Conservation (phyloP, 2,329 filamentous ascomycete genomes). For the Helotiales sp. region DNA sequence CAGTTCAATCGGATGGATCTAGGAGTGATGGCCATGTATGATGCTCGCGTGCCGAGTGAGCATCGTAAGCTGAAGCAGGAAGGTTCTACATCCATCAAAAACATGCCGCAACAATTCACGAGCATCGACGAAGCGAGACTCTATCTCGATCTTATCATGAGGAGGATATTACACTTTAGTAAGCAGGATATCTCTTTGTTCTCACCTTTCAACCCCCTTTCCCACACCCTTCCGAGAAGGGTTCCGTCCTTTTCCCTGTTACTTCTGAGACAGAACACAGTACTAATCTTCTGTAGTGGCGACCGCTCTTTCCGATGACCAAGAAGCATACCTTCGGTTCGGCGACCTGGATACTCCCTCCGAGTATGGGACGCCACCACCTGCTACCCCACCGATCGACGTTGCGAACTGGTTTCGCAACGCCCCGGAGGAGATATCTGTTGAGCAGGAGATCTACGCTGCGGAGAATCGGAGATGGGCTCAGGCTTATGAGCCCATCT, state of each 20-base stretch:
- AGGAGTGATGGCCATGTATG: constrained; percentile 17
- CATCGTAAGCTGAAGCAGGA: constrained; percentile 21
- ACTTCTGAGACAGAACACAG: too few relatives aligned
- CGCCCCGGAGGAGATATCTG: constrained; percentile 12
- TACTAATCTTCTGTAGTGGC: too few relatives aligned
- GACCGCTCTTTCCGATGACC: constrained; percentile 4
- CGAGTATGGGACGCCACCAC: not conserved
- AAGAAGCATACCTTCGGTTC: constrained; percentile 1
- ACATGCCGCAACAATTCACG: constrained; percentile 21
- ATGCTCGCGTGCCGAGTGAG: constrained; percentile 9
- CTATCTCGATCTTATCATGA: constrained; percentile 25
- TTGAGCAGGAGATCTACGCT: constrained; percentile 21
- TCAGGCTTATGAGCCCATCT: constrained; percentile 23
- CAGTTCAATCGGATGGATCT: constrained; percentile 26
- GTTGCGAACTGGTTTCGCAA: not conserved
- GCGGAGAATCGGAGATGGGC: constrained; percentile 24
- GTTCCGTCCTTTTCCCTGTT: too few relatives aligned
- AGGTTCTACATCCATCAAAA: constrained; percentile 12
- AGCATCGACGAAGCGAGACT: constrained; percentile 17
- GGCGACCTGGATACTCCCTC: not conserved
- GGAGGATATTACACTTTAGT: constrained; percentile 24
- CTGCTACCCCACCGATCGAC: not conserved
- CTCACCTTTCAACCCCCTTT: too few relatives aligned
- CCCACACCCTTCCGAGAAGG: too few relatives aligned
- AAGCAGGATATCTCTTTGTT: too few relatives aligned